Conservation (phyloP, 139 green algal genomes). For the Penium margaritaceum region DNA sequence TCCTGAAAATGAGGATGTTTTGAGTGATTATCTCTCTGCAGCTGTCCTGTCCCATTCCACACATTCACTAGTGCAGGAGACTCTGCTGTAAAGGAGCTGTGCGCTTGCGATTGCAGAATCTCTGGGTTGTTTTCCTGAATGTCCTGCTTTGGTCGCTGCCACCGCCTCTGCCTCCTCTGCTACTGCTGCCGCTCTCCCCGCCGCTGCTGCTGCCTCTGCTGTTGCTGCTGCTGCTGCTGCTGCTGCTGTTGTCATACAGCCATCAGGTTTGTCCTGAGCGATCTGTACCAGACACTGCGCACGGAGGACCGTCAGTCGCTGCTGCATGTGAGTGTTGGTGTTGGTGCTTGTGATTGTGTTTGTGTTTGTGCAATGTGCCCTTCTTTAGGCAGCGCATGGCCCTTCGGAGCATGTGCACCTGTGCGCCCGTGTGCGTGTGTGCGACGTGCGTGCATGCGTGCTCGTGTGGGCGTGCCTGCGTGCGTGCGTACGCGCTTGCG, state of each 20-base stretch:
- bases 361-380: too few relatives aligned
- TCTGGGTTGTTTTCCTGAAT: too few relatives aligned
- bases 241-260: too few relatives aligned
- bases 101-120: too few relatives aligned
- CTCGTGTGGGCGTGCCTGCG: neutral
- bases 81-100: too few relatives aligned
- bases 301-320: constrained; percentile 81
- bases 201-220: neutral
- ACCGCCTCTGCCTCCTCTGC: neutral
- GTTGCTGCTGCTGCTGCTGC: too few relatives aligned
- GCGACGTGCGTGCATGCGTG: neutral
- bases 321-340: constrained; percentile 89
- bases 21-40: neutral
- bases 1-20: neutral
- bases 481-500: neutral
- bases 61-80: too few relatives aligned
- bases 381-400: too few relatives aligned
- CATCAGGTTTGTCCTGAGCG: constrained; percentile 94
- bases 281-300: constrained; percentile 65
- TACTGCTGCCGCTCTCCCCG: neutral
- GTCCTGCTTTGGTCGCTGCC: too few relatives aligned
- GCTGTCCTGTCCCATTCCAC: neutral
- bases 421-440: neutral
- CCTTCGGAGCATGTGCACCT: too few relatives aligned
- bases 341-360: too few relatives aligned